Conservation (phyloP, 495 filamentous ascomycete species). For the Penicillium cinerascens region DNA sequence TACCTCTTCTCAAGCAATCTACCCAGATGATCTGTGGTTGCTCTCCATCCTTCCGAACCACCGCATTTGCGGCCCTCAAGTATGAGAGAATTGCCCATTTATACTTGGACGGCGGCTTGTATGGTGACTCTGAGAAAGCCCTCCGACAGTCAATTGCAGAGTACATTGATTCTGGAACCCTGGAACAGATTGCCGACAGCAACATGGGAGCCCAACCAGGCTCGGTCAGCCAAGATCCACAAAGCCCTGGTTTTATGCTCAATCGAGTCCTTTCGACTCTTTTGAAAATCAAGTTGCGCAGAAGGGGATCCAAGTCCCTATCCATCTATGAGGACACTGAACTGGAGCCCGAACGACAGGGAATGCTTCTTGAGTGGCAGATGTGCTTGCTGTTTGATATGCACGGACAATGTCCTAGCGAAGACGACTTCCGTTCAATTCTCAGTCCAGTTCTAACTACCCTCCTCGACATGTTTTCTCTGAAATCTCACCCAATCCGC, state of each 20-base stretch:
- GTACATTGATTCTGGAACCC: slow-evolving; percentile 42
- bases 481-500: slow-evolving; percentile 40
- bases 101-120: slow-evolving; percentile 37
- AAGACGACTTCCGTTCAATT: slow-evolving; percentile 31
- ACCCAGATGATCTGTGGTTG: slow-evolving; percentile 42
- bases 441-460: slow-evolving; percentile 29
- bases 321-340: slow-evolving; percentile 43
- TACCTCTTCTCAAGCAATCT: slow-evolving; percentile 48
- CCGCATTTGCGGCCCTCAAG: slow-evolving; percentile 51
- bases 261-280: slow-evolving; percentile 46
- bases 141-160: slow-evolving; percentile 45
- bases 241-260: slow-evolving; percentile 42
- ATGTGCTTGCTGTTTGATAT: slow-evolving; percentile 39
- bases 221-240: slow-evolving; percentile 29
- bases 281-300: slow-evolving; percentile 41
- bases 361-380: slow-evolving; percentile 56
- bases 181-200: slow-evolving; percentile 32
- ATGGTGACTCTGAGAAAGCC: slow-evolving; percentile 33
- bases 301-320: slow-evolving; percentile 20
- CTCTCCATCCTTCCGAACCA: slow-evolving; percentile 36
- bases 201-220: slow-evolving; percentile 25
- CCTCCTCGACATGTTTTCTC: slow-evolving; percentile 42
- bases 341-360: slow-evolving; percentile 35
- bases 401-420: slow-evolving; percentile 22
- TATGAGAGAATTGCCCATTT: slow-evolving; percentile 51